A percentile compares a stretch with the other conserved stretches of the same genome.
phyloP scores from a whole-genome alignment of 805 yeast species.

The Cyberlindnera mrakii region DNA sequence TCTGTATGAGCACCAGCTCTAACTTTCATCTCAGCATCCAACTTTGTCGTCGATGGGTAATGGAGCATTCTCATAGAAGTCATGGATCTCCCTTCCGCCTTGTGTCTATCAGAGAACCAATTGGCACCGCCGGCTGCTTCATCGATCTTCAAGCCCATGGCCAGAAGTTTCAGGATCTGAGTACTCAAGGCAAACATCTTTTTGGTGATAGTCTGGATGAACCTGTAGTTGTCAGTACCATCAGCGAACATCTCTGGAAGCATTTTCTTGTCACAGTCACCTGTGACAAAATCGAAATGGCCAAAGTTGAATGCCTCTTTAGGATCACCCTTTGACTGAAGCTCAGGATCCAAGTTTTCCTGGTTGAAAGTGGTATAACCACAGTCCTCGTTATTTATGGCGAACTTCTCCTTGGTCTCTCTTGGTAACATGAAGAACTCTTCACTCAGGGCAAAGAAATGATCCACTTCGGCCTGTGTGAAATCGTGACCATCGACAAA shows the following conservation, averaged over 20 bases:
- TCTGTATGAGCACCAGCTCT: constrained; percentile 88
- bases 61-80: constrained; percentile 64
- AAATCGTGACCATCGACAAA: constrained; percentile 67
- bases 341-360: constrained; percentile 36
- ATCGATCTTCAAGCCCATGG: constrained; percentile 58
- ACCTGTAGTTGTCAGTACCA: constrained; percentile 31
- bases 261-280: constrained; percentile 32
- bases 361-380: constrained; percentile 54
- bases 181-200: constrained; percentile 48
- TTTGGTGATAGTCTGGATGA: constrained; percentile 32
- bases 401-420: constrained; percentile 42
- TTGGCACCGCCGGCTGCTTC: constrained; percentile 42
- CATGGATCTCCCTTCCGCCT: constrained; percentile 46
- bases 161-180: constrained; percentile 48
- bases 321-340: constrained; percentile 43
- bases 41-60: constrained; percentile 45
- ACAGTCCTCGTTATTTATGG: constrained; percentile 50
- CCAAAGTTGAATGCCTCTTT: constrained; percentile 71
- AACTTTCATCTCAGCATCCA: constrained; percentile 46
- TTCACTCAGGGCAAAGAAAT: constrained; percentile 42
- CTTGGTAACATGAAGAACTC: constrained; percentile 44
- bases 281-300: constrained; percentile 43
- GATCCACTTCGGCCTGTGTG: constrained; percentile 45
- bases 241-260: constrained; percentile 49
- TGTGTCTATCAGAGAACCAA: constrained; percentile 63